These are phyloP conservation scores for Pythium dissotocum DNA, from an alignment of 352 stramenopile genomes.

Conservation along the genomic window DNA sequence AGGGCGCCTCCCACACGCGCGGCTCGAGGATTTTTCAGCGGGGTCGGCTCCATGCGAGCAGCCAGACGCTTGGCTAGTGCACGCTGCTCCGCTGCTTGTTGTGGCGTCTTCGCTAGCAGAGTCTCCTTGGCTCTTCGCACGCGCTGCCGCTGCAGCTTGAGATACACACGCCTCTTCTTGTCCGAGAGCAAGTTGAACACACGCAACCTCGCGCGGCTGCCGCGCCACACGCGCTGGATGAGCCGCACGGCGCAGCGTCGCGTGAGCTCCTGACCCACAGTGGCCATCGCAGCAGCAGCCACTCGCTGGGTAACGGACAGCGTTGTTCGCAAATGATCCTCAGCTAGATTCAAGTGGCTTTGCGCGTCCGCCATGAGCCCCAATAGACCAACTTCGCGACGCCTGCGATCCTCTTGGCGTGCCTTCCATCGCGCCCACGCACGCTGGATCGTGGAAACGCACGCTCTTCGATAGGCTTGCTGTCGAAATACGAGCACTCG, in stretches of 20 bases:
- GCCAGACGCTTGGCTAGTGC: slow-evolving; percentile 31
- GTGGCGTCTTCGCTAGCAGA: slow-evolving; percentile 32
- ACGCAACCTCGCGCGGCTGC: slow-evolving; percentile 35
- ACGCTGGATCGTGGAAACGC: slow-evolving; percentile 1
- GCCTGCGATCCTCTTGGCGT: neutral
- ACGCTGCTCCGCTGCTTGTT: slow-evolving; percentile 18
- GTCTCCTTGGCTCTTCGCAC: slow-evolving; percentile 33
- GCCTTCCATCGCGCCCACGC: slow-evolving; percentile 3
- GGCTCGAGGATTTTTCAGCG: slow-evolving; percentile 8
- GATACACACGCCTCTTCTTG: slow-evolving; percentile 28
- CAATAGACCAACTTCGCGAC: slow-evolving; percentile 8
- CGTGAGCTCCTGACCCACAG: neutral
- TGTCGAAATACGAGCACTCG: neutral
- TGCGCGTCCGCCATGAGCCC: neutral
- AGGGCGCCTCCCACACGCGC: slow-evolving; percentile 16
- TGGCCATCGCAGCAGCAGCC: neutral
- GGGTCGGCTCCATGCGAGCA: slow-evolving; percentile 23
- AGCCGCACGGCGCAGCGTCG: slow-evolving; percentile 36
- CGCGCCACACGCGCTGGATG: slow-evolving; percentile 64
- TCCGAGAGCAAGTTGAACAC: slow-evolving; percentile 31
- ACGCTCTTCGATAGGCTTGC: neutral
- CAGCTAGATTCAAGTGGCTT: neutral
- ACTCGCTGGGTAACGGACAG: neutral
- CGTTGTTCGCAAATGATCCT: neutral
- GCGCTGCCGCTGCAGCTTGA: slow-evolving; percentile 36